phyloP scores from a whole-genome alignment of 352 stramenopile species.

The Pelagophyceae sp. region DNA sequence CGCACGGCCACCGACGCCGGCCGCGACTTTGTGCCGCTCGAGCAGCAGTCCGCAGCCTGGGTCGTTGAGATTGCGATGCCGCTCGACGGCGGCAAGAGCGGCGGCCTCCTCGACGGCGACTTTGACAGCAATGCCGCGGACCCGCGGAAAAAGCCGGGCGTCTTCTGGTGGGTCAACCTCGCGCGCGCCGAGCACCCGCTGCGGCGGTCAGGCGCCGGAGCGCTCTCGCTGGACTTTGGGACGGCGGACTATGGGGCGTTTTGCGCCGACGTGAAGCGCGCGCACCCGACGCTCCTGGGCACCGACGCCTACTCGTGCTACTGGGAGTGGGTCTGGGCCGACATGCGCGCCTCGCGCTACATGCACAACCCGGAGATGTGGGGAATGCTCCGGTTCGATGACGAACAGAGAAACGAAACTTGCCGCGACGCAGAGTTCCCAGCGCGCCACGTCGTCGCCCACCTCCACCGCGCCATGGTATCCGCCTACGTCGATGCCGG shows the following conservation, averaged over 20 bases:
- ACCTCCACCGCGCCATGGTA: background rate
- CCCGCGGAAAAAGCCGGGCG: background rate
- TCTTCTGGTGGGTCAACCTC: background rate
- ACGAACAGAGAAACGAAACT: background rate
- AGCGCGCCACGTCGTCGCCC: background rate
- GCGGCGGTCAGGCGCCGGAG: no score
- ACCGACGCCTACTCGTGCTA: background rate
- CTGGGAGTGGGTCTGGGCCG: background rate
- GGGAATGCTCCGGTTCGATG: background rate
- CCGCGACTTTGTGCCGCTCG: background rate
- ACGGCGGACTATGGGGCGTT: background rate
- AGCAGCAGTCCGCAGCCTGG: background rate
- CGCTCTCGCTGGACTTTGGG: background rate
- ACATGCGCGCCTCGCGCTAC: background rate
- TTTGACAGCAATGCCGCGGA: no score
- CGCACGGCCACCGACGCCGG: no score
- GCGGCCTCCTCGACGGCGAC: background rate
- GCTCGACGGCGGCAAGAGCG: background rate
- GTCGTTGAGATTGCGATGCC: background rate
- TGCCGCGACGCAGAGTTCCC: background rate
- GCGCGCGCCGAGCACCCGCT: background rate
- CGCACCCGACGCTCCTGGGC: background rate
- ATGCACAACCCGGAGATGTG: background rate
- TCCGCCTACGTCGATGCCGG: background rate
- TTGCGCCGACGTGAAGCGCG: background rate